Conservation (phyloP, 805 yeast species). For the Candida insectalens region DNA sequence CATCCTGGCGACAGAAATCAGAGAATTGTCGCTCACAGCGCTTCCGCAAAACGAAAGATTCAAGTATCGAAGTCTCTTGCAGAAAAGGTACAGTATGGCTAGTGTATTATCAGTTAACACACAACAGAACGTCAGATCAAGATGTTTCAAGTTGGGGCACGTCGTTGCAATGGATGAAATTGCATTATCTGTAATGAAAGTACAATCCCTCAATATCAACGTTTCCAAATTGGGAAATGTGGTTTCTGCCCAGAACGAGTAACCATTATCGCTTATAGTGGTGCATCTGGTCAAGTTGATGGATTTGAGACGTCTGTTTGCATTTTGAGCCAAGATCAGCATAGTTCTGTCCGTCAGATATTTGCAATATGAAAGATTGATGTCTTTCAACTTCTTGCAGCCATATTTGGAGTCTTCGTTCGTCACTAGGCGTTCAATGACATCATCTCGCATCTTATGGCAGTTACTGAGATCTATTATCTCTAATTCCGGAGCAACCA, state of each 20-base stretch:
- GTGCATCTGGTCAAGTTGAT: conserved; percentile 69
- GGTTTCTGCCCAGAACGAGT: conserved; percentile 51
- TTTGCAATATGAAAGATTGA: conserved; percentile 67
- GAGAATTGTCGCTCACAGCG: conserved; percentile 66
- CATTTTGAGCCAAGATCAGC: conserved; percentile 50
- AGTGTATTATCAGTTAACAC: conserved; percentile 61
- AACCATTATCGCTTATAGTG: conserved; percentile 68
- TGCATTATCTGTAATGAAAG: conserved; percentile 59
- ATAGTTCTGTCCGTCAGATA: conserved; percentile 61
- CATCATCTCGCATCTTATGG: conserved; percentile 63
- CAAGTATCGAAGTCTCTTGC: conserved; percentile 41
- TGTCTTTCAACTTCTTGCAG: conserved; percentile 43
- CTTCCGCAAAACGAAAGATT: conserved; percentile 70
- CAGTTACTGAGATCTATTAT: conserved; percentile 65
- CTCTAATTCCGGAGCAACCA: conserved; percentile 48
- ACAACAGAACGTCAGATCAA: conserved; percentile 68
- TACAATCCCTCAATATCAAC: conserved; percentile 59
- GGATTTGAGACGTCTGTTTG: conserved; percentile 42
- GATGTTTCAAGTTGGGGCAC: conserved; percentile 43
- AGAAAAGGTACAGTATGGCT: conserved; percentile 59
- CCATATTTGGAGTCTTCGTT: conserved; percentile 30
- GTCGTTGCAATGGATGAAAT: conserved; percentile 52
- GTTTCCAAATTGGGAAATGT: conserved; percentile 43
- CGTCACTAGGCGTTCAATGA: conserved; percentile 60
- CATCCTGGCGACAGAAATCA: conserved; percentile 51